Evolutionary conservation across 768 basidiomycete genomes (phyloP), one percentile per base, ranked within the genome.

Genomic region (Holtermanniella nyarrowii): DNA sequence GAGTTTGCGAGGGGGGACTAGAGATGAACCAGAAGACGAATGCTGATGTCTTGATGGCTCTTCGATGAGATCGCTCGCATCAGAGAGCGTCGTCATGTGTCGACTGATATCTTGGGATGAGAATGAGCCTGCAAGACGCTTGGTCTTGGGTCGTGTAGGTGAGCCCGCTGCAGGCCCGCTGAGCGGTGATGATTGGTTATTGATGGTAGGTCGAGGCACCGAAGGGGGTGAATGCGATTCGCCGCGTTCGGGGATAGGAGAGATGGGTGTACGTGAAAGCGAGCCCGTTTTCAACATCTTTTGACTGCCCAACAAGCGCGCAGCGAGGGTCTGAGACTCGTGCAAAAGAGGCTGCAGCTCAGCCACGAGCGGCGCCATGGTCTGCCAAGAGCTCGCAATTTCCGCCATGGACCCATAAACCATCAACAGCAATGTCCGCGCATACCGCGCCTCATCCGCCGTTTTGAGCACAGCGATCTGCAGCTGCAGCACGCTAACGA

Each of bases 51-150:
- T 7, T 16, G 31, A 7, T 7, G 31, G 31, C 10, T 37, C 31
- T 37, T 37, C 31, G 10, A 16, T 7, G 7, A 83, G 5, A 86
- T 84, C 46, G 86, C 68, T 42, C 4, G 50, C 20, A 31, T 52
- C 50, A 22, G 24, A 37, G 10, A 37, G 31, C 16, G 31, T 7
- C 7, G 31, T 7, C 31, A 37, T 37, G 16, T 37, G 31, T 23
- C 46, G 5, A 65, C 93, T 84, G 4, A 93, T 85, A 66, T 95
- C 90, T 65, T 88, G 85, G 22, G 78, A 82, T 55, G 90, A 93
- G 74, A 93, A 96, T 3, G 90, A 93, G n/a, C 90, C 90, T 4
- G 86, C 90, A 68, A 93, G 86, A 31, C 90, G 77, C 42, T 89
- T 77, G 21, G 80, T 77, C 45, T 61, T 58, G 11, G 57, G 58